Base-by-base conservation (phyloP, 129 eudicot genomes). In the Dittrichia graveolens region DNA sequence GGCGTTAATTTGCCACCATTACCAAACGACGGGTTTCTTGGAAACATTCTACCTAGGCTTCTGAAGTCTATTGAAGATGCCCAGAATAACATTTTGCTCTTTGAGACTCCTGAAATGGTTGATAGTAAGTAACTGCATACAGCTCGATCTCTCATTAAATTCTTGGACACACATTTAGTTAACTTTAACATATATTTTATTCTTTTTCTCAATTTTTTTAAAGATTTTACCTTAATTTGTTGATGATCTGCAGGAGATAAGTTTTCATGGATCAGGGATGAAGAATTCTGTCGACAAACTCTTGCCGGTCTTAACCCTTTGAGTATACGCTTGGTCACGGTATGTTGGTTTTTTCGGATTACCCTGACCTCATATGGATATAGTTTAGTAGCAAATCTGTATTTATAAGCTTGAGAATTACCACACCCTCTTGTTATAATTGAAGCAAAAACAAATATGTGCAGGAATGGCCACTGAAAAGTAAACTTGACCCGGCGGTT, bases 381-480 rank as follows among this genome's bases (percentile, higher is more conserved):
- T 24, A 24, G 31, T 24, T 24, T 24, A 24, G 31, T 24, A 24
- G 31, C 31, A 24, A 24, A 2, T 24, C 31, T 24, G 31, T 24
- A 24, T 24, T 24, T 24, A 24, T 24, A 24, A 24, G 31, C 31
- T 24, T 24, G 31, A 24, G 31, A 24, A 24, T 24, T 24, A 24
- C 31, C 31, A 24, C 31, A 24, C 31, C 31, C 31, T 24, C 31
- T 24, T 0, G 31, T 24, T 24, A 24, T 24, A 24, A 24, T 24
- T 24, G 31, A 12, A 55, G 9, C 58, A 4, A 8, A 2, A 49
- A n/a, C 10, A 5, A 18, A 55, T 12, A 43, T 71, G 40, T 77
- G 68, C 74, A 90, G 96, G 91, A 90, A 85, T 90, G 91, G 94
- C 94, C 96, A 39, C 4, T 89, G 72, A 84, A 45, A 76, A 89